phyloP scores from a whole-genome alignment of 306 rosid species.

The Vigna trinervia region DNA sequence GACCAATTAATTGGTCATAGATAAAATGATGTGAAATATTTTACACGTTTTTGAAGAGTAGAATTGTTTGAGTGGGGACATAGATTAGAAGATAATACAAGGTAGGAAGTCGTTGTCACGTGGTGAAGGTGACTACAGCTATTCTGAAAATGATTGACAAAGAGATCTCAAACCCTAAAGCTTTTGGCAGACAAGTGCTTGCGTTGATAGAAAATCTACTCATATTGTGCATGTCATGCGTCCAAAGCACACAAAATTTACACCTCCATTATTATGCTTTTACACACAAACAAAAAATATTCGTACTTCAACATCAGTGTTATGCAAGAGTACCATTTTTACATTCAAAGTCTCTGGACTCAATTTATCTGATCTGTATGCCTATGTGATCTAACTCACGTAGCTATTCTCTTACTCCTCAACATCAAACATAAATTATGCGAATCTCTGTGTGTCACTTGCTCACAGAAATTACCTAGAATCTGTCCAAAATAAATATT shows the following conservation, averaged over 20 bases:
- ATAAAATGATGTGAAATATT: too few relatives aligned
- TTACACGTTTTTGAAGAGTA: too few relatives aligned
- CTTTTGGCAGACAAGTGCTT: constrained; percentile 47
- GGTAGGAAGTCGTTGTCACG: constrained; percentile 10
- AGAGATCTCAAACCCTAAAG: constrained; percentile 30
- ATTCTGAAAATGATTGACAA: constrained; percentile 42
- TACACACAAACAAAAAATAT: neutral
- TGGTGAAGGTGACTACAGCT: constrained; percentile 21
- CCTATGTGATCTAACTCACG: constrained; percentile 1
- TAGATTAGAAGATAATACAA: neutral
- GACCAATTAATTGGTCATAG: too few relatives aligned
- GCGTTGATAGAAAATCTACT: constrained; percentile 11
- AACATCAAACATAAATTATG: constrained; percentile 41
- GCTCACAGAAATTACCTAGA: neutral
- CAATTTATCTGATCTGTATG: constrained; percentile 24
- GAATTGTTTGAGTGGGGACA: neutral
- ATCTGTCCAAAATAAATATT: constrained; percentile 22
- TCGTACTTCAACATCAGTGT: neutral
- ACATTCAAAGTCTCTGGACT: constrained; percentile 46
- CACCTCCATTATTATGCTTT: constrained; percentile 9
- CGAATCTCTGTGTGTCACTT: constrained; percentile 6
- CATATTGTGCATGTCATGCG: constrained; percentile 1
- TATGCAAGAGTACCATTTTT: constrained; percentile 31
- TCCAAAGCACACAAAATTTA: neutral
- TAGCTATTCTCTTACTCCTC: constrained; percentile 34